These are phyloP conservation scores for Phytopythium montanum DNA, from an alignment of 352 stramenopile species.

Conservation along the genomic window DNA sequence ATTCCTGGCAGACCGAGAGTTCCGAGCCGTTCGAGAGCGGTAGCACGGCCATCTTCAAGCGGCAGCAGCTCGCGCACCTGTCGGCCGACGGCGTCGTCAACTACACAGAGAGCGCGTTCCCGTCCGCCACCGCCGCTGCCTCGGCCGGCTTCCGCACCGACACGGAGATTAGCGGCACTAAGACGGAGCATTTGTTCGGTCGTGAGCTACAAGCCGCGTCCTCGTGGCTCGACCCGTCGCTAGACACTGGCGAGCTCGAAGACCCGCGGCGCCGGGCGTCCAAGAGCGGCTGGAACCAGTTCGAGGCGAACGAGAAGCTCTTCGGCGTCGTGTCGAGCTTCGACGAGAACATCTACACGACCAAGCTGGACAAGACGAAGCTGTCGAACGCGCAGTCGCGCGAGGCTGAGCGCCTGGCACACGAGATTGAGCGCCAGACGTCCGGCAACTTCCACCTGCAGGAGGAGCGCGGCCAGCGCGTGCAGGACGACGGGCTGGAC, in stretches of 20 bases:
- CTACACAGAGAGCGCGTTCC: slow-evolving; percentile 48
- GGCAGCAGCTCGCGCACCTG: slow-evolving; percentile 60
- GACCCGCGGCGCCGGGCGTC: slow-evolving; percentile 37
- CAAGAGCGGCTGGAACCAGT: slow-evolving; percentile 93
- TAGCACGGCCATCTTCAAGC: slow-evolving; percentile 75
- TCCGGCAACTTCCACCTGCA: slow-evolving; percentile 93
- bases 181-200: slow-evolving; percentile 63
- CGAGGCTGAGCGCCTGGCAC: slow-evolving; percentile 91
- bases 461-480: slow-evolving; percentile 90
- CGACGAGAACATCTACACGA: slow-evolving; percentile 99
- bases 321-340: slow-evolving; percentile 95
- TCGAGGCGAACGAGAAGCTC: slow-evolving; percentile 94
- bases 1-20: slow-evolving; percentile 16
- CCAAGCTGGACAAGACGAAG: slow-evolving; percentile 91
- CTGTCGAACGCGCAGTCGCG: slow-evolving; percentile 87
- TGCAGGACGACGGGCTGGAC: slow-evolving; percentile 82
- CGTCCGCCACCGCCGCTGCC: slow-evolving; percentile 15
- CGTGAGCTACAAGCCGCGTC: slow-evolving; percentile 61
- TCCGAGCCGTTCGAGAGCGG: slow-evolving; percentile 61
- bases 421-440: slow-evolving; percentile 93
- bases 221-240: slow-evolving; percentile 78
- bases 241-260: slow-evolving; percentile 76
- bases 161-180: slow-evolving; percentile 86
- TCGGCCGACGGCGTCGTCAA: slow-evolving; percentile 52
- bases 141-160: slow-evolving; percentile 74